These are phyloP conservation scores for Plasmodium chabaudi DNA, from an alignment of 169 alveolate species.

Conservation along the genomic window DNA sequence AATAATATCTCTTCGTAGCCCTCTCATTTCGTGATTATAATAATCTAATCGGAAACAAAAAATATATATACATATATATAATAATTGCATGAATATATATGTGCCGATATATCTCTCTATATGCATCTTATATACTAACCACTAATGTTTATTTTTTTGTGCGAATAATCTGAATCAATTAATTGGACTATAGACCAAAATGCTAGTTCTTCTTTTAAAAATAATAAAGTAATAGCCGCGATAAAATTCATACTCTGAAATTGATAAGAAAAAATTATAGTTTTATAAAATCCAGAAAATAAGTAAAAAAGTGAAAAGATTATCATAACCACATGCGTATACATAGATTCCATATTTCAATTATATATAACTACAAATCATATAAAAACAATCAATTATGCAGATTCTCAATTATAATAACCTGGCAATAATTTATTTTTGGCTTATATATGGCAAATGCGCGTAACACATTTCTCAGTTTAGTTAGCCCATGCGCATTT, in stretches of 20 bases:
- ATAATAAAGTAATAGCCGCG: constrained; percentile 88
- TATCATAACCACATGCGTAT: not conserved
- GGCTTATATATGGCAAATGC: constrained; percentile 91
- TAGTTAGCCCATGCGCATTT: constrained; percentile 77
- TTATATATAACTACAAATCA: not conserved
- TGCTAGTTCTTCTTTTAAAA: constrained; percentile 87
- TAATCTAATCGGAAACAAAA: constrained; percentile 73
- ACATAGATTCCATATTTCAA: not conserved
- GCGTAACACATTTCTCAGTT: constrained; percentile 85
- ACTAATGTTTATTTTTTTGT: constrained; percentile 83
- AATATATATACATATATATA: constrained; percentile 5
- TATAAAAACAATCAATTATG: not conserved
- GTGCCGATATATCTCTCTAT: not conserved
- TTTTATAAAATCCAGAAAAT: not conserved
- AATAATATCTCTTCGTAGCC: constrained; percentile 85
- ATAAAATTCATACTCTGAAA: constrained; percentile 85
- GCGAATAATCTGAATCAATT: constrained; percentile 83
- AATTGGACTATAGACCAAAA: constrained; percentile 90
- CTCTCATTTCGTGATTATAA: constrained; percentile 88
- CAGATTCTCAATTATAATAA: constrained; percentile 4
- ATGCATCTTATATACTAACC: constrained; percentile 62
- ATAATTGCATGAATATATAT: not conserved
- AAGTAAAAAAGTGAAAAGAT: not conserved
- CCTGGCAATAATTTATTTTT: constrained; percentile 87
- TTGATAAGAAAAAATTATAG: not conserved